A percentile compares a stretch with the other conserved stretches of the same genome.
Evolutionary conservation across 306 rosid genomes (phyloP).

Genomic region (Fragaria vesca): DNA sequence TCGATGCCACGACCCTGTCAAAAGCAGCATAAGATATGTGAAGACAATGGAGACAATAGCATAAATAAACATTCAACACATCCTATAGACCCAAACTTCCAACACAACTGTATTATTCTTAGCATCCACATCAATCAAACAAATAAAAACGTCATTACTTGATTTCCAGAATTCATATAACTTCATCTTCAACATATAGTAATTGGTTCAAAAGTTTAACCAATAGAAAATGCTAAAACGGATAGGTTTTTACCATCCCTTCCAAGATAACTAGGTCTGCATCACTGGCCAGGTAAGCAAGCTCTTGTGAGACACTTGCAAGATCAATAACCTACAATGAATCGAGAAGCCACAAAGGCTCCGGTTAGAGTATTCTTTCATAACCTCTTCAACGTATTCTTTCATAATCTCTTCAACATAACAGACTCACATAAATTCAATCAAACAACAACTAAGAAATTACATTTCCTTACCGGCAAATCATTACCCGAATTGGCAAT

Average conservation of each 20-base stretch:
- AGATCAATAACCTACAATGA: conserved; percentile 82
- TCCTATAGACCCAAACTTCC: neutral
- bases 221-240: neutral
- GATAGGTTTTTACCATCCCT: conserved; percentile 75
- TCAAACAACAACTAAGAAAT: neutral
- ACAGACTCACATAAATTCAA: conserved; percentile 9
- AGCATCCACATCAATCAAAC: neutral
- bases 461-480: conserved; percentile 79
- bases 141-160: neutral
- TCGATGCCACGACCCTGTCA: conserved; percentile 94
- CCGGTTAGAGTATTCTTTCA: conserved; percentile 1
- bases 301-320: conserved; percentile 74
- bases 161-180: neutral
- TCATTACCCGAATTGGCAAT: conserved; percentile 92
- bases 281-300: conserved; percentile 80
- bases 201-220: neutral
- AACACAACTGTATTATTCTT: neutral
- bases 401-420: neutral
- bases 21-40: conserved; percentile 16
- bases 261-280: conserved; percentile 87
- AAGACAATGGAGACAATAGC: neutral
- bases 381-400: neutral
- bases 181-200: neutral
- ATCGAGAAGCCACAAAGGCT: conserved; percentile 17
- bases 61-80: neutral